Evolutionary conservation across 108 stramenopile genomes (phyloP).

Genomic region (Fragilariopsis cylindrus): DNA sequence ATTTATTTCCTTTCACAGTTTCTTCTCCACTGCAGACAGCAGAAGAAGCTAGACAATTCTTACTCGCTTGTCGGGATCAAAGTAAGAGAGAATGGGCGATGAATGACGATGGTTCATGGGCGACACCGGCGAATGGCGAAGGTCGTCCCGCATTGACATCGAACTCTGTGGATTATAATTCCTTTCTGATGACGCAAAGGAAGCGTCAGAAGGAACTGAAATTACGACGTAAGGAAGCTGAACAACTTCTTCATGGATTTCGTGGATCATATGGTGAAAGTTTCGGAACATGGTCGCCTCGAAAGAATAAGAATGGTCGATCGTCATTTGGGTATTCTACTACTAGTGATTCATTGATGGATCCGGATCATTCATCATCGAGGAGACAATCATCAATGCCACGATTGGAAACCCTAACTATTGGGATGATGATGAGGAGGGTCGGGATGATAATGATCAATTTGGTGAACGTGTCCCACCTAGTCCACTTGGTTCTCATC

Average conservation of each 20-base stretch:
- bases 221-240: slow-evolving; percentile 48
- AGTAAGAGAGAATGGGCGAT: slow-evolving; percentile 20
- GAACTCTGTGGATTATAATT: slow-evolving; percentile 37
- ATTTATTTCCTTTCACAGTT: slow-evolving; percentile 4
- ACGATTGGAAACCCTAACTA: slow-evolving; percentile 17
- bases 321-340: slow-evolving; percentile 24
- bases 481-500: slow-evolving; percentile 10
- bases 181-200: slow-evolving; percentile 53
- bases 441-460: slow-evolving; percentile 3
- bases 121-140: background rate
- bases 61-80: slow-evolving; percentile 39
- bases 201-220: slow-evolving; percentile 48
- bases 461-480: background rate
- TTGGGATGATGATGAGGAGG: background rate
- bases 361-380: slow-evolving; percentile 21
- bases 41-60: slow-evolving; percentile 50
- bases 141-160: slow-evolving; percentile 26
- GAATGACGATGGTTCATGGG: slow-evolving; percentile 1
- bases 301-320: slow-evolving; percentile 7
- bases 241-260: slow-evolving; percentile 51
- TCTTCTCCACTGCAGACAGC: slow-evolving; percentile 52
- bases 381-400: slow-evolving; percentile 31
- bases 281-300: slow-evolving; percentile 21
- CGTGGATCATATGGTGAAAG: slow-evolving; percentile 32
- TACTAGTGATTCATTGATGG: slow-evolving; percentile 22